Conservation (phyloP, 208 protist species). For the Trichomonas gallinae region DNA sequence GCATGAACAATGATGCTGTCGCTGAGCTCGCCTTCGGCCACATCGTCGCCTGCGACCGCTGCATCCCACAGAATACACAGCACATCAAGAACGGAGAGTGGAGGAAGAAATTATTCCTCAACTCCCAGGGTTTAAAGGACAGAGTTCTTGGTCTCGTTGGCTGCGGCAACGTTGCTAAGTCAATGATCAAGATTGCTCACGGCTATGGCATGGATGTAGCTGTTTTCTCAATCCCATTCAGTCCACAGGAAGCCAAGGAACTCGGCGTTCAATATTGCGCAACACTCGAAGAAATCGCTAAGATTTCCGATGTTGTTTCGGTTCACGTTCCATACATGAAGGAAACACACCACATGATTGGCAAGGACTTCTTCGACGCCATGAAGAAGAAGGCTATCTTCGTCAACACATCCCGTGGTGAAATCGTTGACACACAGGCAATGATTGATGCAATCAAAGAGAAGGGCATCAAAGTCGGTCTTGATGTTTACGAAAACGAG, state of each 20-base stretch:
- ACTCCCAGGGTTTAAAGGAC: not conserved
- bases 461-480: not conserved
- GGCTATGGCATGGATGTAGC: not conserved
- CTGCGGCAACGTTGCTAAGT: not conserved
- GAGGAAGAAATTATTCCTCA: not conserved
- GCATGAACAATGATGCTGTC: not conserved
- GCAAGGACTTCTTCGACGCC: not conserved
- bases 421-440: not conserved
- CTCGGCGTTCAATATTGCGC: not conserved
- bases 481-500: not conserved
- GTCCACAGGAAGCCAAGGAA: not conserved
- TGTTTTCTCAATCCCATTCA: not conserved
- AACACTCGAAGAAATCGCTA: not conserved
- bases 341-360: not conserved
- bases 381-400: not conserved
- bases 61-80: not conserved
- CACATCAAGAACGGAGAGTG: not conserved
- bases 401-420: not conserved
- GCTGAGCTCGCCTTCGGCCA: slow-evolving; percentile 4
- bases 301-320: not conserved
- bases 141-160: not conserved
- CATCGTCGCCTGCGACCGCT: not conserved
- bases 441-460: not conserved
- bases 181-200: not conserved
- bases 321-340: not conserved